Evolutionary conservation across 495 filamentous ascomycete genomes (phyloP), one percentile per base, ranked within the genome.

Genomic region (Staphylotrichum tortipilum): DNA sequence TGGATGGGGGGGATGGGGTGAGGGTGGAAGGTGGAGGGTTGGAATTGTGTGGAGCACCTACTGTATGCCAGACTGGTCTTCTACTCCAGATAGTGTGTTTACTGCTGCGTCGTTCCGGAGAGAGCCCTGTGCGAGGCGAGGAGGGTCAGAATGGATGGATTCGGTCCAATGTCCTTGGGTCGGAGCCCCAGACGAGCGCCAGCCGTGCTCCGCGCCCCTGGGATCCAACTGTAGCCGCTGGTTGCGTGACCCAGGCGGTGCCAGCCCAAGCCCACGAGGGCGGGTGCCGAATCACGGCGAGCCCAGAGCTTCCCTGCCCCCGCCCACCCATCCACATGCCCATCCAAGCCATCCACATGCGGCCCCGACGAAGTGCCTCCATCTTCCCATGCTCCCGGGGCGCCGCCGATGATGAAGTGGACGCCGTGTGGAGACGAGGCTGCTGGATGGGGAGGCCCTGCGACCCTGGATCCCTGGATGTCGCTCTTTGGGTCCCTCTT

Each of bases 171-270:
- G n/a, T n/a, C n/a, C n/a, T n/a, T n/a, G n/a, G n/a, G n/a, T n/a
- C n/a, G n/a, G n/a, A n/a, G n/a, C n/a, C n/a, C n/a, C 54, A 31
- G 49, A 57, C 40, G 41, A 29, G 50, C 46, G 39, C 29, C 34
- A 30, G 44, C n/a, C n/a, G n/a, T n/a, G 44, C 44, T 52, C 54
- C 54, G 54, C 40, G 40, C 9, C 44, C 35, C 23, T 56, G 53
- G 53, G 37, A 51, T 28, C 46, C 39, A 46, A 46, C 47, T 36
- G 38, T 43, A 43, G 22, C 23, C 21, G n/a, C 23, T 33, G 26
- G 41, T 12, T 17, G 36, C 26, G 34, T 31, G 49, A 45, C 24
- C 34, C 18, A 51, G 21, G 36, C 7, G 17, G 41, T 40, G 42
- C 46, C n/a, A 41, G 40, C 15, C 45, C 37, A 53, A 41, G 40